Evolutionary conservation across 352 stramenopile genomes (phyloP).

Genomic region (Phytophthora multivora): DNA sequence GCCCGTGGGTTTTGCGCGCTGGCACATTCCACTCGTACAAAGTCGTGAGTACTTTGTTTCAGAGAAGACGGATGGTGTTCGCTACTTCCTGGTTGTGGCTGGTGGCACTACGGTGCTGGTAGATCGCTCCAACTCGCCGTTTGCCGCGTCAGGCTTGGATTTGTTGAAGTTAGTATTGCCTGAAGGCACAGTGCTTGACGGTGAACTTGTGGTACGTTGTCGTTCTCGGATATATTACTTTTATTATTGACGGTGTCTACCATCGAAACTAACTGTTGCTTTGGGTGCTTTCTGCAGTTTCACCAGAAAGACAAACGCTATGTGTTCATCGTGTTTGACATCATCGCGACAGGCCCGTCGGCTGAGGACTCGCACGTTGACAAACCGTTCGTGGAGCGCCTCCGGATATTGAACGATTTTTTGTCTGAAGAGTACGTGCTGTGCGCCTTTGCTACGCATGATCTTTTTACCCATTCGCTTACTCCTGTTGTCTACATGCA

Average conservation of each 20-base stretch:
- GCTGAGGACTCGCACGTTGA: conserved; percentile 77
- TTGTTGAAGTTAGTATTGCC: conserved; percentile 81
- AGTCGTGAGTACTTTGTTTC: conserved; percentile 88
- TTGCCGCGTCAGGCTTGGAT: conserved; percentile 79
- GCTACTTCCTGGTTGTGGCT: conserved; percentile 90
- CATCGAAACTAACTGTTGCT: conserved; percentile 16
- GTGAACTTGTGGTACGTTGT: conserved; percentile 82
- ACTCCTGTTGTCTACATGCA: conserved; percentile 26
- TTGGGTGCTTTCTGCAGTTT: conserved; percentile 45
- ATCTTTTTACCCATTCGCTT: conserved; percentile 1
- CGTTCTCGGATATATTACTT: no score
- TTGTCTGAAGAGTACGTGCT: conserved; percentile 78
- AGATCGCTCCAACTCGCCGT: conserved; percentile 80
- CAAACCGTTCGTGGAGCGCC: conserved; percentile 80
- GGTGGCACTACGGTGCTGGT: conserved; percentile 69
- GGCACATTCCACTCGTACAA: conserved; percentile 87
- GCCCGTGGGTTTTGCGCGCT: conserved; percentile 91
- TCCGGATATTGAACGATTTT: conserved; percentile 85
- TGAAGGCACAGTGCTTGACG: conserved; percentile 89
- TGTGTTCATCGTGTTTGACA: conserved; percentile 92
- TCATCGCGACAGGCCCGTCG: conserved; percentile 80
- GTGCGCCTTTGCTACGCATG: not conserved
- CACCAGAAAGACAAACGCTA: conserved; percentile 83
- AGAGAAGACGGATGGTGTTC: conserved; percentile 92
- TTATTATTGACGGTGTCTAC: not conserved